Conservation (phyloP, 176 grass and related monocot genomes). For the Oryza meyeriana region DNA sequence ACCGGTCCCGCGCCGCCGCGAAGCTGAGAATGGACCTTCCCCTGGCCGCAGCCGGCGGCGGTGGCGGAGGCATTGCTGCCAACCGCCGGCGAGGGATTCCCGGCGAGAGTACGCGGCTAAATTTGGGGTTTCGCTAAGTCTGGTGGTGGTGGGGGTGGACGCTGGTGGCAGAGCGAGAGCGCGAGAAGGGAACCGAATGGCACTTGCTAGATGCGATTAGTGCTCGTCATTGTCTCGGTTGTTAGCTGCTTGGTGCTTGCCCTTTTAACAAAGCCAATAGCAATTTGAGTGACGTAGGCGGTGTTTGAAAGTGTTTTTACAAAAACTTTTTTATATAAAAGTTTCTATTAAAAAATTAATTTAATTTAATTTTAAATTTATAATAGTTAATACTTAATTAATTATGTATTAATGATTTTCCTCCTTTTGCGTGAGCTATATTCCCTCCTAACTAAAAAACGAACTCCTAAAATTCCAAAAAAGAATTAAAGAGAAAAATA, state of each 20-base stretch:
- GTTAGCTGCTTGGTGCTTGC: no score
- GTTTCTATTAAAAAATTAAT: no score
- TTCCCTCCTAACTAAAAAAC: no score
- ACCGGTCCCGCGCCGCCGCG: slow-evolving; percentile 67
- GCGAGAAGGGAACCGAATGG: neutral
- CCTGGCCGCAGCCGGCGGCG: slow-evolving; percentile 25
- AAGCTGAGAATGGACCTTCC: slow-evolving; percentile 58
- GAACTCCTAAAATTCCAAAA: no score
- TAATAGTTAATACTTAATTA: no score
- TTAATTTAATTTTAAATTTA: no score
- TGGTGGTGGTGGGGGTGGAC: neutral
- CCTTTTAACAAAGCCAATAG: neutral
- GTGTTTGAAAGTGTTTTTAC: no score
- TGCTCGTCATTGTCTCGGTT: neutral
- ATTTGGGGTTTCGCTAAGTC: slow-evolving; percentile 25
- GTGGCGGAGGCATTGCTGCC: slow-evolving; percentile 43
- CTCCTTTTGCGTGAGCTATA: no score
- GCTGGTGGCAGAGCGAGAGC: neutral
- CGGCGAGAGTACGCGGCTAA: slow-evolving; percentile 9
- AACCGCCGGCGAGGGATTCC: neutral
- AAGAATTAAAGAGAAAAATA: no score
- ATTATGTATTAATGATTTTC: no score
- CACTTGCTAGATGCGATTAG: neutral
- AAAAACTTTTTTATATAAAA: no score
- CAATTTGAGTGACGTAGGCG: no score